Base-by-base conservation (phyloP, 2,329 filamentous ascomycete genomes). In the Phyllosticta capitalensis region DNA sequence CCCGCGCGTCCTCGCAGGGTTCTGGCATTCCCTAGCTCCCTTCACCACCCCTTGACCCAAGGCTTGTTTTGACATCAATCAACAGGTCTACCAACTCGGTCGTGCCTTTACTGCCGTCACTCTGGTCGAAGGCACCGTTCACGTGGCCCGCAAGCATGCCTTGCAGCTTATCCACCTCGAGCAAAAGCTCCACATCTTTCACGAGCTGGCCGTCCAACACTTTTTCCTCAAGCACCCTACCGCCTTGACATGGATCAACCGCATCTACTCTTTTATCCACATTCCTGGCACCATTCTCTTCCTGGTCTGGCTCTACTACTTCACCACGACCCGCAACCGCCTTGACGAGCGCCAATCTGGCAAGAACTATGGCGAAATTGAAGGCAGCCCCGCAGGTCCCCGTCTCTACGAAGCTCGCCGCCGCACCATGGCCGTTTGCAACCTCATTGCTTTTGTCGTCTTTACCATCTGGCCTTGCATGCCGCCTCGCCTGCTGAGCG, bases 221-320 rank as follows among this genome's bases (percentile, higher is more conserved):
- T 80, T 75, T 69, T 83, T 84, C 67, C 72, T 84, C 55, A 70
- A 73, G 20, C 79, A 79, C 56, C 79, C 83, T 1, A 68, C 75
- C 26, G 66, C 86, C 50, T 81, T 90, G 76, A 81, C 78, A 64
- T 88, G 81, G 81, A 87, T 85, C 65, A 90, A 90, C 72, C 81
- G 86, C 67, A 79, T 82, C 26, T 90, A 90, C 73, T 89, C 86
- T 5, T 89, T 89, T 72, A 88, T 90, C 66, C 87, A 90, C 70
- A 90, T 90, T 61, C 87, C 87, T 0, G 87, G 86, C 14, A 89
- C 86, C 5, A 89, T 90, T 64, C 78, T 86, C 52, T 90, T 89
- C 67, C 76, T 84, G 22, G 78, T 83, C 45, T 80, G 83, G 67
- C 78, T 90, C 4, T 90, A 83, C 74, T 88, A 87, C 74, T 81